Conservation (phyloP, 176 grass and related monocot genomes). For the Tillandsia leiboldiana region DNA sequence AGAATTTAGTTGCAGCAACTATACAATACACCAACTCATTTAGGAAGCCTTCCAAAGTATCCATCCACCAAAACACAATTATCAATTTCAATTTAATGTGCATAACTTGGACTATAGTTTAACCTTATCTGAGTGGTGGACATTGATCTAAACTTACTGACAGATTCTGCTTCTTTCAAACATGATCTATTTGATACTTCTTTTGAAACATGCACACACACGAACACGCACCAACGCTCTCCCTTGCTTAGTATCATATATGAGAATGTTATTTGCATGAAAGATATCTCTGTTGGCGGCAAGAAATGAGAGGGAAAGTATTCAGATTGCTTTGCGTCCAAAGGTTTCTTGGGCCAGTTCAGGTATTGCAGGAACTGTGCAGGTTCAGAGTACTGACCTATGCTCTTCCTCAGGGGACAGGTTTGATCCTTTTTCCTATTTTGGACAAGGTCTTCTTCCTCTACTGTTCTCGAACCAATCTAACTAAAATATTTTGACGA, state of each 20-base stretch:
- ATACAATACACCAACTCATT: no score
- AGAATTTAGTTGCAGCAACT: no score
- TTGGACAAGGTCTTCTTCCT: constrained; percentile 15
- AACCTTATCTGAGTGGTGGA: no score
- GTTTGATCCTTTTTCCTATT: constrained; percentile 37
- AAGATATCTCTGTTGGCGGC: constrained; percentile 90
- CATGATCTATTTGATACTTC: no score
- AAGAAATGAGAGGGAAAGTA: constrained; percentile 97
- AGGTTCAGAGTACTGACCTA: constrained; percentile 76
- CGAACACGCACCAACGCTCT: background rate
- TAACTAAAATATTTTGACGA: constrained; percentile 19
- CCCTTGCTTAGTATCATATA: constrained; percentile 3
- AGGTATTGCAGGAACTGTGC: constrained; percentile 66
- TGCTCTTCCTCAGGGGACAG: constrained; percentile 74
- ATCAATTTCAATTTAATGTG: no score
- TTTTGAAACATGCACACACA: background rate
- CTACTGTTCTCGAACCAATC: background rate
- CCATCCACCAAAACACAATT: no score
- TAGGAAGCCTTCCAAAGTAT: no score
- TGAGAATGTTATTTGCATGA: constrained; percentile 15
- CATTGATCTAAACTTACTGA: no score
- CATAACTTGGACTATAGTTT: no score
- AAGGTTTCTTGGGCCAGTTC: constrained; percentile 86
- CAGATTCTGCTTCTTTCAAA: no score
- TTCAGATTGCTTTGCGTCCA: constrained; percentile 82